These are phyloP conservation scores for Arxiozyma telluris DNA, from an alignment of 1,139 yeast species.

Conservation along the genomic window DNA sequence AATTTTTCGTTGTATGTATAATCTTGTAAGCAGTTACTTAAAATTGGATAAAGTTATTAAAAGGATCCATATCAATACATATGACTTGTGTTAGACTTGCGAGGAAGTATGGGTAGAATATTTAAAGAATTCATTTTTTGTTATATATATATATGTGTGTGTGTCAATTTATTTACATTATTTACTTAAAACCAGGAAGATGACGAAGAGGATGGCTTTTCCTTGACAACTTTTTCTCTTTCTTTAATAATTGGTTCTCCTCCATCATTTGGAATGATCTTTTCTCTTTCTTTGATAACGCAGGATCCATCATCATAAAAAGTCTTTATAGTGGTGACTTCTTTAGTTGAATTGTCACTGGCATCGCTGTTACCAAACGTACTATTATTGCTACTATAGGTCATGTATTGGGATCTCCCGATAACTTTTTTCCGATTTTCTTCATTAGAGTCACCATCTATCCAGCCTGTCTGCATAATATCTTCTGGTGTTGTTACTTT, in stretches of 20 bases:
- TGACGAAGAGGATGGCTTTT: not conserved
- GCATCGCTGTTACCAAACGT: conserved; percentile 46
- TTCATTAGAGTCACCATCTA: conserved; percentile 15
- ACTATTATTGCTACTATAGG: conserved; percentile 27
- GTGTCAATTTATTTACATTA: not conserved
- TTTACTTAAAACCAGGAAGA: not conserved
- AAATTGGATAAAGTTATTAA: no score
- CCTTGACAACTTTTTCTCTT: not conserved
- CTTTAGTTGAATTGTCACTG: conserved; percentile 46
- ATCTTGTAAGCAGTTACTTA: no score
- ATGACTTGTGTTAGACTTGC: no score
- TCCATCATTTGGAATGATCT: conserved; percentile 34
- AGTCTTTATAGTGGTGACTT: conserved; percentile 44
- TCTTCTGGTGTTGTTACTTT: conserved; percentile 29
- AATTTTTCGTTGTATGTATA: no score
- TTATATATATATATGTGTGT: not conserved
- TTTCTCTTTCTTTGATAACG: conserved; percentile 31
- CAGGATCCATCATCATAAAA: conserved; percentile 62
- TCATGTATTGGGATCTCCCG: conserved; percentile 43
- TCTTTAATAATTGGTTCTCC: conserved; percentile 21
- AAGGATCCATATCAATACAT: no score
- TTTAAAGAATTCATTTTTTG: no score
- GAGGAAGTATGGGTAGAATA: no score
- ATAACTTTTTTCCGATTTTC: conserved; percentile 33
- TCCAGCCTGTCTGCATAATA: conserved; percentile 12